A percentile compares a stretch with the other conserved stretches of the same genome.
These are phyloP conservation scores for Geosmithia putterillii DNA, from an alignment of 2,329 filamentous ascomycete species.

Conservation along the genomic window DNA sequence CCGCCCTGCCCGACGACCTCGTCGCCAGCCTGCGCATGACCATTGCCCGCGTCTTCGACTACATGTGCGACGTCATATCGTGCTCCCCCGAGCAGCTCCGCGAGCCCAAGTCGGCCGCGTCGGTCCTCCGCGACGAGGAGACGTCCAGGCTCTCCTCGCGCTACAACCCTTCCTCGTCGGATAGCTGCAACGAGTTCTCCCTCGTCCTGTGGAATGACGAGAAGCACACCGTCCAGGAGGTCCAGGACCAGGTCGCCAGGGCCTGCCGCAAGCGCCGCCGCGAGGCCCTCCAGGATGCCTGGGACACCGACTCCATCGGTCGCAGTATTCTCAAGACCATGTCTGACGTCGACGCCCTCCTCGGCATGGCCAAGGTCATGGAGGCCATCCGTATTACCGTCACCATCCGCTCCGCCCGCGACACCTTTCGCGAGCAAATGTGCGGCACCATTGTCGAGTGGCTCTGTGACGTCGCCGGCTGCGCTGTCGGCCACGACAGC, in stretches of 20 bases:
- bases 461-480: conserved; percentile 86
- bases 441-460: conserved; percentile 95
- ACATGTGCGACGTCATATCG: conserved; percentile 94
- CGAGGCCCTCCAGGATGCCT: conserved; percentile 63
- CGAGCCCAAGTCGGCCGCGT: conserved; percentile 69
- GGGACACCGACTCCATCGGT: conserved; percentile 82
- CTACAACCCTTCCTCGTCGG: conserved; percentile 52
- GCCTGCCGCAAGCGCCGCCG: conserved; percentile 64
- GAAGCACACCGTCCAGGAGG: conserved; percentile 91
- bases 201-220: conserved; percentile 96
- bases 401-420: conserved; percentile 82
- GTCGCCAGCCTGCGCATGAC: conserved; percentile 72
- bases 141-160: conserved; percentile 59
- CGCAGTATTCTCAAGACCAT: conserved; percentile 74
- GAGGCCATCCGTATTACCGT: conserved; percentile 95
- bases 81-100: conserved; percentile 94
- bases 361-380: conserved; percentile 72
- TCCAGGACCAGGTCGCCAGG: conserved; percentile 77
- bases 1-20: conserved; percentile 61
- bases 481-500: conserved; percentile 69
- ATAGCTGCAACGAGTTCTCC: conserved; percentile 52
- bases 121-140: conserved; percentile 70
- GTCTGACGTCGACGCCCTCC: conserved; percentile 56
- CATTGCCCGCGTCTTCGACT: conserved; percentile 76
- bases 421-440: conserved; percentile 97